Base-by-base conservation (phyloP, 1,139 yeast genomes). In the Candida glucosophila region DNA sequence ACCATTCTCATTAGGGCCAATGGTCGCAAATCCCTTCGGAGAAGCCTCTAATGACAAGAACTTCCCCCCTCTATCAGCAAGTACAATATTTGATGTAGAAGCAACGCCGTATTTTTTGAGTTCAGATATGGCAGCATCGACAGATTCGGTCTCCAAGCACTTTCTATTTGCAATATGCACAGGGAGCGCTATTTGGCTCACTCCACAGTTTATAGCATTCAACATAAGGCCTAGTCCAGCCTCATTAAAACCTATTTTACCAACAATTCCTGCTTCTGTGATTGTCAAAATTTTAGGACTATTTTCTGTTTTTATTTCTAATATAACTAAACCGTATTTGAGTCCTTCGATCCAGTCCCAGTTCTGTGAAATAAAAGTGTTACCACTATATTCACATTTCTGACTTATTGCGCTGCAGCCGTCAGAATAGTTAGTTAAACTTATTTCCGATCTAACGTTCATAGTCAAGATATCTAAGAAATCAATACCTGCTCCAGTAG, bases 251-350 rank as follows among this genome's bases (percentile, higher is more conserved):
- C 59, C 58, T n/a, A 50, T 44, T 27, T 52, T 52, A 15, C 55
- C 58, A 6, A 52, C 39, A 15, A 52, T 44, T 4, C 58, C 58
- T 4, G 53, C 58, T 28, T 53, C 58, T 2, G 54, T 47, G 19
- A 47, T 34, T 27, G 47, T 38, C 10, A 42, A 33, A 27, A 48
- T 41, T n/a, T 40, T 26, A 10, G 51, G 52, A 17, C 21, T 28
- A 8, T 34, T 33, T 6, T 30, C 13, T 6, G 33, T 33, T 10
- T 23, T 29, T 7, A 49, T 40, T 14, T 43, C 39, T 14, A 52
- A 40, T 11, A 46, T 34, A 6, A 52, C 37, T 15, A 52, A 29
- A 18, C 44, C 43, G 10, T 36, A 35, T 15, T 32, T 29, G 29
- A 48, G 47, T 14, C 30, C 43, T 5, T 34, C 35, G 24, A 33